Percentiles rank a stretch among this genome's conserved stretches.
Evolutionary conservation across 176 grass and related monocot genomes (phyloP).

Genomic region (Juncus effusus): DNA sequence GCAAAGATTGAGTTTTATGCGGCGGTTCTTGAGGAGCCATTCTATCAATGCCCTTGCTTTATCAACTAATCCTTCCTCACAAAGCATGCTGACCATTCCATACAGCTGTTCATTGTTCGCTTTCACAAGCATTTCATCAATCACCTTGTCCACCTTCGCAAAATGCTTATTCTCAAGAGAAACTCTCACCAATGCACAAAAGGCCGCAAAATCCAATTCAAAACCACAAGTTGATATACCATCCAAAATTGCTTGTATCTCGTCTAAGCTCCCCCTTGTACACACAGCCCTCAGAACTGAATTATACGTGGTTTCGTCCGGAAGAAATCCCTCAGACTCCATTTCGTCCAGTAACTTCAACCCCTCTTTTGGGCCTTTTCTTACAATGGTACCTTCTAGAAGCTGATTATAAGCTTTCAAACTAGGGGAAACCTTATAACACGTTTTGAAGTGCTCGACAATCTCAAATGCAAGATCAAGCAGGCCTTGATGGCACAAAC

Average conservation of each 20-base stretch:
- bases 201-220: constrained; percentile 22
- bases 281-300: constrained; percentile 37
- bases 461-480: constrained; percentile 29
- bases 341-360: constrained; percentile 37
- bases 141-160: constrained; percentile 21
- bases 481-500: constrained; percentile 31
- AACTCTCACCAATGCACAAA: constrained; percentile 29
- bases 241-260: constrained; percentile 24
- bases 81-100: constrained; percentile 28
- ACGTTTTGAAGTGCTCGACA: constrained; percentile 17
- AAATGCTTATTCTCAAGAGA: constrained; percentile 29
- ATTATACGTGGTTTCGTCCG: constrained; percentile 39
- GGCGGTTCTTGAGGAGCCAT: constrained; percentile 12
- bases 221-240: constrained; percentile 33
- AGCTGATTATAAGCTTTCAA: constrained; percentile 36
- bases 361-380: constrained; percentile 23
- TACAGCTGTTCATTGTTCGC: constrained; percentile 26
- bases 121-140: constrained; percentile 24
- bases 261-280: constrained; percentile 24
- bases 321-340: constrained; percentile 26
- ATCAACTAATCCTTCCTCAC: constrained; percentile 28
- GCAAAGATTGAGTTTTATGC: constrained; percentile 30
- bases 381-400: constrained; percentile 24
- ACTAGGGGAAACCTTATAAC: constrained; percentile 27
- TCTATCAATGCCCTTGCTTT: constrained; percentile 34